Evolutionary conservation across 805 yeast species (phyloP), one percentile per base, ranked within the genome.

Genomic region (Spathaspora girioi): DNA sequence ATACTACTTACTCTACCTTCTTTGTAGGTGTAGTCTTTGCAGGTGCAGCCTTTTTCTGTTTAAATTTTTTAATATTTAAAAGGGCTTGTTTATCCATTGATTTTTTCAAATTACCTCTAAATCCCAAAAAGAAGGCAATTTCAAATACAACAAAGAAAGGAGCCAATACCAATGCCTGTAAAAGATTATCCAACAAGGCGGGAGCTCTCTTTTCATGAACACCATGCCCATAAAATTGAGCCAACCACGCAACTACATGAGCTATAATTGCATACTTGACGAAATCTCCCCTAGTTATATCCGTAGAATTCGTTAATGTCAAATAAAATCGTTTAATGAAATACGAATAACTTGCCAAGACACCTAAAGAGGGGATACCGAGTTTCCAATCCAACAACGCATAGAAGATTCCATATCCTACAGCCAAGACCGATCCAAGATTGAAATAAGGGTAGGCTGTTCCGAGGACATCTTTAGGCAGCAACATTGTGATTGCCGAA

Each of bases 61-160:
- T 57, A 66, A 59, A 79, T 65, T 63, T 71, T 54, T 59, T 62
- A 54, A 68, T 70, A 60, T 59, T 63, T 45, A 52, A 63, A 43
- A 77, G 78, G 32, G 81, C 83, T 58, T 71, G 59, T 47, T 62
- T 67, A 50, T 79, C 77, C 76, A 86, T 81, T 5, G 63, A 59
- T 50, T 69, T 73, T 53, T 82, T 74, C 50, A 86, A 66, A 26
- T 78, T 81, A 49, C 66, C 67, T 58, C 82, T 75, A 60, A 70
- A 79, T 0, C 97, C 97, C n/a, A 83, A 58, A 50, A 70, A 65
- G 59, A 89, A 89, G 12, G 88, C 76, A 2, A 86, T 61, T 65
- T 94, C 98, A 65, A 84, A 89, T 12, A 84, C 71, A 3, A 91
- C 96, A 64, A 93, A 92, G 62, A 81, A 90, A 1, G 98, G 98